Percentiles rank a stretch among this genome's conserved stretches.
Evolutionary conservation across 306 rosid genomes (phyloP).

Genomic region (Trifolium subterraneum): DNA sequence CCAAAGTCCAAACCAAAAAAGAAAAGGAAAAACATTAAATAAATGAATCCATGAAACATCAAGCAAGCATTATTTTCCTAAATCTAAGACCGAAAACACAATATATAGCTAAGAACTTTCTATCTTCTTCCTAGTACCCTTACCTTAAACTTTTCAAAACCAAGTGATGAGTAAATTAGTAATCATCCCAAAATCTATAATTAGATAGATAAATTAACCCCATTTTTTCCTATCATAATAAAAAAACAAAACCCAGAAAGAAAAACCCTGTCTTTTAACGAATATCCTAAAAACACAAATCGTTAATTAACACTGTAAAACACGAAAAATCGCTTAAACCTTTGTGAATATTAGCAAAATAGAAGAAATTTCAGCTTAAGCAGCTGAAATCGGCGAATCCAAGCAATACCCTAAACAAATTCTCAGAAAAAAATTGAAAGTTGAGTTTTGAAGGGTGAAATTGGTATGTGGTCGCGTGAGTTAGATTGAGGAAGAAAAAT

Average conservation of each 20-base stretch:
- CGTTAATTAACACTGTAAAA: not conserved
- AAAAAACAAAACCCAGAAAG: slow-evolving; percentile 22
- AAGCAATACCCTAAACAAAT: not conserved
- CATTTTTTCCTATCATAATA: slow-evolving; percentile 2
- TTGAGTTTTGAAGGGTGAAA: slow-evolving; percentile 3
- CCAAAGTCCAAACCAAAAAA: slow-evolving; percentile 21
- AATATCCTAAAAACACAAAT: not conserved
- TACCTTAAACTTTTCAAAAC: slow-evolving; percentile 12
- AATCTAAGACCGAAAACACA: too few relatives aligned
- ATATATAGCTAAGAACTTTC: slow-evolving; percentile 3
- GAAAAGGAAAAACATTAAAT: slow-evolving; percentile 18
- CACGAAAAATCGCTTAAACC: slow-evolving; percentile 18
- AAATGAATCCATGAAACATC: slow-evolving; percentile 10
- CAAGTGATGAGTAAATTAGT: not conserved
- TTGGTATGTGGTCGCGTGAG: slow-evolving; percentile 17
- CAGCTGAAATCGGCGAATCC: slow-evolving; percentile 33
- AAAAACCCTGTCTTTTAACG: slow-evolving; percentile 22
- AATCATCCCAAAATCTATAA: not conserved
- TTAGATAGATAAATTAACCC: slow-evolving; percentile 3
- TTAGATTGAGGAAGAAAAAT: not conserved
- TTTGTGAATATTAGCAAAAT: not conserved
- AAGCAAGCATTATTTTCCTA: too few relatives aligned
- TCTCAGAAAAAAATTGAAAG: not conserved
- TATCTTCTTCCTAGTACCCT: slow-evolving; percentile 15
- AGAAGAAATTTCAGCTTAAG: slow-evolving; percentile 29